Evolutionary conservation across 192 early-diverging fungal genomes (phyloP).

Genomic region (Backusella australiensis): DNA sequence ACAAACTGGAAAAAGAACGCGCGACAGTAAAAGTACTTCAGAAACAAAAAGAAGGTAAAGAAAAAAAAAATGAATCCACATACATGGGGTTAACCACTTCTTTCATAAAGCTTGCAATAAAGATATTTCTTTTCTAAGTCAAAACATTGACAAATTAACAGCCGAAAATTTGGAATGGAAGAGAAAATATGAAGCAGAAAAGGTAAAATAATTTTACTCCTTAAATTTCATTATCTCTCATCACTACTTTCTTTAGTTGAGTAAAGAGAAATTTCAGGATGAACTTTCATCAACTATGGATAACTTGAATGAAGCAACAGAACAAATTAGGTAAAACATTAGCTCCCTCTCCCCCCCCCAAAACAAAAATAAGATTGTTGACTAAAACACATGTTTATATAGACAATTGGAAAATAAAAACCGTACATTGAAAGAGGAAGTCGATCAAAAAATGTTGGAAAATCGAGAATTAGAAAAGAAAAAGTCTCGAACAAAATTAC

Average conservation of each 20-base stretch:
- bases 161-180: conserved; percentile 24
- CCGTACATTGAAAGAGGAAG: neutral
- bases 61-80: neutral
- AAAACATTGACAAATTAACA: conserved; percentile 23
- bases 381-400: neutral
- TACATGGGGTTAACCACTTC: neutral
- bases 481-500: neutral
- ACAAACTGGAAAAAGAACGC: conserved; percentile 23
- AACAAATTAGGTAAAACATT: conserved; percentile 11
- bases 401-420: conserved; percentile 6
- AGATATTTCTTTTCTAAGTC: conserved; percentile 31
- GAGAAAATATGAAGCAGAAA: conserved; percentile 23
- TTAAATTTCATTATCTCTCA: neutral
- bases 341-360: neutral
- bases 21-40: conserved; percentile 26
- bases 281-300: conserved; percentile 18
- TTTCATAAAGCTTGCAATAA: conserved; percentile 21
- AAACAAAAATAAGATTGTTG: no score
- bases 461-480: neutral
- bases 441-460: conserved; percentile 7
- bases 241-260: neutral
- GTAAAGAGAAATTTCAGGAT: conserved; percentile 21
- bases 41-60: conserved; percentile 33
- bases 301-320: conserved; percentile 22
- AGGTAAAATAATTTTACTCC: conserved; percentile 12